Evolutionary conservation across 1,284 basidiomycete species (phyloP), one percentile per base, ranked within the genome.

Genomic region (Sanghuangporus baumii): DNA sequence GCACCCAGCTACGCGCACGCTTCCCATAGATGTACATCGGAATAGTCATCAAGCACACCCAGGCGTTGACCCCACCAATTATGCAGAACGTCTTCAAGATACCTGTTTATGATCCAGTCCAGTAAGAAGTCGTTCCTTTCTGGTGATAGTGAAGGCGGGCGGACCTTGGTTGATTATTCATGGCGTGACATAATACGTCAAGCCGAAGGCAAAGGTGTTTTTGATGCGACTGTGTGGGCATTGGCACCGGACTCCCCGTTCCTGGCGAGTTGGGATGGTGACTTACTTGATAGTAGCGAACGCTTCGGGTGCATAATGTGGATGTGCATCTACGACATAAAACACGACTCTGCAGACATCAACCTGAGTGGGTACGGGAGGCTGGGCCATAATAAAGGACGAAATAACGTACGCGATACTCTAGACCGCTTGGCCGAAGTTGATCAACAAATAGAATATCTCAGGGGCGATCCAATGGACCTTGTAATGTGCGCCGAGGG

Each of bases 311-410:
- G 66, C 57, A 56, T 43, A 65, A 31, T 52, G 46, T 11, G 62
- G 37, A 54, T 68, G 66, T 23, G 65, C 65, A 38, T 68, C 67
- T 8, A 68, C 65, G 11, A 68, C 66, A 50, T 68, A 68, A 47
- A 59, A 58, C 14, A 66, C 66, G 5, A 65, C 65, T n/a, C 66
- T 55, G 57, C 55, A 47, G n/a, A 64, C 12, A 41, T 41, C 40
- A 41, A 31, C 3, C 23, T 31, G 26, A 5, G 26, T 31, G 26
- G 40, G 40, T 8, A 41, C n/a, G 6, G 12, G n/a, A 12, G 40
- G 12, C 11, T 11, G 6, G 0, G 6, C 11, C 2, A n/a, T 12
- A 41, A 41, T n/a, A 41, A 41, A 41, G 40, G 7, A 41, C 11
- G n/a, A 8, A 11, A 41, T 23, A 14, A 58, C 66, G 40, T 6